Base-by-base conservation (phyloP, 176 grass and related monocot species). In the Avena insularis region DNA sequence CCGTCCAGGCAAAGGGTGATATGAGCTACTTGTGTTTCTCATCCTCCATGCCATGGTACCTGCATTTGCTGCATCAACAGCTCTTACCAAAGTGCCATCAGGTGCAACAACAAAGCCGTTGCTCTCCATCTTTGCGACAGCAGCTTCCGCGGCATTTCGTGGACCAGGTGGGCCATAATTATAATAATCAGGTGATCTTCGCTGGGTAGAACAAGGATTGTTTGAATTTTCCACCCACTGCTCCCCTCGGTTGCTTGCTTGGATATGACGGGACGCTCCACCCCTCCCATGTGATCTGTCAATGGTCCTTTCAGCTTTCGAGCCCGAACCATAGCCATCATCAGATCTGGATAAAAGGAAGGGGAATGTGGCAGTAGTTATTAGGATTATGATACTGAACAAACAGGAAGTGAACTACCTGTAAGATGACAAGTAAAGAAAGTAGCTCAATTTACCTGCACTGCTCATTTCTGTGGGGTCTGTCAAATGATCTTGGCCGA, bases 51-150 rank as follows among this genome's bases (percentile, higher is more conserved):
- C 56, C 59, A 88, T 43, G 19, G 64, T 86, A 58, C 84, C 75
- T 89, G 73, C 60, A 88, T 65, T 80, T 72, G 85, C 78, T 65
- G 75, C 67, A 86, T 88, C 93, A 70, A 57, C 70, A 63, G 75
- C 89, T 90, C 87, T 99, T 79, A 94, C 97, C 83, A 99, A 83
- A 64, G 97, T 99, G 80, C 97, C 97, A 96, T 99, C 97, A 83
- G 10, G 85, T 75, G 97, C 92, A 81, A 99, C 97, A 71, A 99
- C 92, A 91, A 99, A 99, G 36, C 97, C 97, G 87, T 91, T 96
- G 85, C 91, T 99, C 80, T 99, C 75, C 80, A 99, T 95, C 84
- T 99, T 99, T 64, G 94, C 94, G 15, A 93, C 93, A 85, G 94
- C 91, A 83, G 91, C 94, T 66, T 93, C 97, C 53, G 97, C 88